phyloP scores from a whole-genome alignment of 1,284 basidiomycete species.

The Mycena citricolor region DNA sequence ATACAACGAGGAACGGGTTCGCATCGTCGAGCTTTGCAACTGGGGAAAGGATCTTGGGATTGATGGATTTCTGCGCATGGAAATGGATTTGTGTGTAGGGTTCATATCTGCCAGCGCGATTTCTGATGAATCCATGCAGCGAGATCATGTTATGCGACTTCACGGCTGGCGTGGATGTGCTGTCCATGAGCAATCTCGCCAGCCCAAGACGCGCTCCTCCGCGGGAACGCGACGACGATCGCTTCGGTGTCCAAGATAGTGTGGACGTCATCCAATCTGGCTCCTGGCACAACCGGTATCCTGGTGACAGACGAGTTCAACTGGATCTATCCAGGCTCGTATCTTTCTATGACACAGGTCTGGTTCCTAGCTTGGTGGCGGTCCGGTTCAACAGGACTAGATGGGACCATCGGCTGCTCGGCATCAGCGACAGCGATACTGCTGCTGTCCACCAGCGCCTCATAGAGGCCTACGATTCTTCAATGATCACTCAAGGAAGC shows the following conservation, averaged over 20 bases:
- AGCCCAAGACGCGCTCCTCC: slow-evolving; percentile 4
- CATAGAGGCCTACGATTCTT: not conserved
- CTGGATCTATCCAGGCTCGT: slow-evolving; percentile 42
- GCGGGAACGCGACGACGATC: no score
- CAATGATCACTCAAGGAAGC: slow-evolving; percentile 24
- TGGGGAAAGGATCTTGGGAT: slow-evolving; percentile 35
- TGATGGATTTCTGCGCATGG: slow-evolving; percentile 43
- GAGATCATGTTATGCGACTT: slow-evolving; percentile 56
- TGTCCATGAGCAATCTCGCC: slow-evolving; percentile 33
- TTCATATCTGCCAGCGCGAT: not conserved
- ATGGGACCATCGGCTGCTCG: slow-evolving; percentile 33
- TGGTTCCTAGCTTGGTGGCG: slow-evolving; percentile 37
- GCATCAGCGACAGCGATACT: slow-evolving; percentile 30
- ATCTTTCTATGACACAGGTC: slow-evolving; percentile 43
- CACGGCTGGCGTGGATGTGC: slow-evolving; percentile 37
- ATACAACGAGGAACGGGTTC: slow-evolving; percentile 24
- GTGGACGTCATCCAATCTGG: slow-evolving; percentile 36
- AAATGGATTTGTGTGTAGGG: slow-evolving; percentile 47
- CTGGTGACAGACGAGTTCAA: slow-evolving; percentile 43
- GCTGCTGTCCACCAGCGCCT: slow-evolving; percentile 26
- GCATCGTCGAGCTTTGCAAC: slow-evolving; percentile 33
- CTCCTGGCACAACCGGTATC: slow-evolving; percentile 41
- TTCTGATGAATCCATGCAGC: slow-evolving; percentile 31
- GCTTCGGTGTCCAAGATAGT: slow-evolving; percentile 32
- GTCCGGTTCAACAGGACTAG: slow-evolving; percentile 31